A percentile compares a stretch with the other conserved stretches of the same genome.
Conservation (phyloP, 2,329 filamentous ascomycete species). For the Arthrocladium fulminans region DNA sequence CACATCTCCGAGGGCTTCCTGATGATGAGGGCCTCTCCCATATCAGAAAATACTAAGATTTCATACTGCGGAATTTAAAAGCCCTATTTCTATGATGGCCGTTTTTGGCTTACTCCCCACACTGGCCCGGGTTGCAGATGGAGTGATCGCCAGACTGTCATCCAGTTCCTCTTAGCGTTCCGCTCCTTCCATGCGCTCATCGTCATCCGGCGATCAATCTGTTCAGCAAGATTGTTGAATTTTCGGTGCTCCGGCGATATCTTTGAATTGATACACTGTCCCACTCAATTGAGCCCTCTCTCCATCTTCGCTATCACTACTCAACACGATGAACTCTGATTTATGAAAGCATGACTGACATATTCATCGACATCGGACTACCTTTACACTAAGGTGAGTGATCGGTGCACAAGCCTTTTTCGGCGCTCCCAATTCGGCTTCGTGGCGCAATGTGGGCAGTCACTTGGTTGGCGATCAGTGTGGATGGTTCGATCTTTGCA, state of each 20-base stretch:
- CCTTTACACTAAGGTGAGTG: conserved; percentile 1
- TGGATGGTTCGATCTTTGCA: neutral
- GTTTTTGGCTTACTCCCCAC: neutral
- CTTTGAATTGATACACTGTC: neutral
- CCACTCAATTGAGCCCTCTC: neutral
- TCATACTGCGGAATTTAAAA: too few relatives aligned
- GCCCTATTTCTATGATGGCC: too few relatives aligned
- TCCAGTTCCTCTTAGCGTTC: neutral
- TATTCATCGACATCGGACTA: neutral
- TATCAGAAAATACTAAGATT: too few relatives aligned
- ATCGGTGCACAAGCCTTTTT: neutral
- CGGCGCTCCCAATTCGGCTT: neutral
- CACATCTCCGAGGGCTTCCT: neutral
- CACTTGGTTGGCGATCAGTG: neutral
- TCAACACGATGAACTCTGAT: too few relatives aligned
- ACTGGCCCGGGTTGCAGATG: neutral
- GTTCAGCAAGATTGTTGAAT: neutral
- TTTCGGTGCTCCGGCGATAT: neutral
- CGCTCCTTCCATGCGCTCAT: conserved; percentile 1
- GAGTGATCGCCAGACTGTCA: neutral
- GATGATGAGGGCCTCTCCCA: too few relatives aligned
- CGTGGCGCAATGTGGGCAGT: conserved; percentile 1
- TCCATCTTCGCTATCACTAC: too few relatives aligned
- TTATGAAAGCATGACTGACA: neutral
- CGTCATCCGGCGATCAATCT: conserved; percentile 8